Percentiles rank a stretch among this genome's conserved stretches.
These are phyloP conservation scores for Pleurotus tuoliensis DNA, from an alignment of 768 basidiomycete species.

Conservation along the genomic window DNA sequence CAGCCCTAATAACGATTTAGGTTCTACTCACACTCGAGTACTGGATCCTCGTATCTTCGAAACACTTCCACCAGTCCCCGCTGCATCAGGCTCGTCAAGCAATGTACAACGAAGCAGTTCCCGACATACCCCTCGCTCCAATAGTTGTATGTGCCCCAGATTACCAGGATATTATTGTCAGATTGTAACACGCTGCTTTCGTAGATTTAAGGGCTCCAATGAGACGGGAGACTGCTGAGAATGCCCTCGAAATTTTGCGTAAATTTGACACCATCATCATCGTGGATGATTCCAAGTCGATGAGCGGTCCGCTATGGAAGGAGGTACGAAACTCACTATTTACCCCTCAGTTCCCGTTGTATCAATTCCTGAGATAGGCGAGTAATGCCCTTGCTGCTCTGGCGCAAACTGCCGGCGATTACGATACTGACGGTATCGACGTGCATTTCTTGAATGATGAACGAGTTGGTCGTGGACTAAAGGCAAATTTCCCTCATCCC, in stretches of 20 bases:
- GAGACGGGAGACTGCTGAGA: constrained; percentile 18
- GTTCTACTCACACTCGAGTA: constrained; percentile 4
- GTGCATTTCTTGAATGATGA: constrained; percentile 54
- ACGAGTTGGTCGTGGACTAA: constrained; percentile 29
- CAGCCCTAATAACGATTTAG: background rate
- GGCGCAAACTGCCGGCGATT: constrained; percentile 42
- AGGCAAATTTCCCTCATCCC: constrained; percentile 20
- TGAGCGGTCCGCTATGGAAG: constrained; percentile 45
- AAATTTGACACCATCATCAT: constrained; percentile 56
- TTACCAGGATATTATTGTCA: background rate
- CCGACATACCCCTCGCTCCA: background rate
- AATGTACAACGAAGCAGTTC: background rate
- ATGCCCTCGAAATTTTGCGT: constrained; percentile 31
- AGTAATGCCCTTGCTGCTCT: constrained; percentile 42
- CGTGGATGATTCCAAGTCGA: constrained; percentile 60
- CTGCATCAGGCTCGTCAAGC: background rate
- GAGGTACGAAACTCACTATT: constrained; percentile 31
- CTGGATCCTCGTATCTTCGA: background rate
- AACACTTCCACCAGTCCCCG: background rate
- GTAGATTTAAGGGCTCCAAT: constrained; percentile 10
- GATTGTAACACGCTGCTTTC: background rate
- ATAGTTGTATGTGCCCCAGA: background rate
- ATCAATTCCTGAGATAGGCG: constrained; percentile 26
- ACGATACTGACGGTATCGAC: constrained; percentile 60
- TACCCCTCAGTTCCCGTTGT: background rate